Conservation (phyloP, 164 flowering plant species). For the Echeveria elegans region DNA sequence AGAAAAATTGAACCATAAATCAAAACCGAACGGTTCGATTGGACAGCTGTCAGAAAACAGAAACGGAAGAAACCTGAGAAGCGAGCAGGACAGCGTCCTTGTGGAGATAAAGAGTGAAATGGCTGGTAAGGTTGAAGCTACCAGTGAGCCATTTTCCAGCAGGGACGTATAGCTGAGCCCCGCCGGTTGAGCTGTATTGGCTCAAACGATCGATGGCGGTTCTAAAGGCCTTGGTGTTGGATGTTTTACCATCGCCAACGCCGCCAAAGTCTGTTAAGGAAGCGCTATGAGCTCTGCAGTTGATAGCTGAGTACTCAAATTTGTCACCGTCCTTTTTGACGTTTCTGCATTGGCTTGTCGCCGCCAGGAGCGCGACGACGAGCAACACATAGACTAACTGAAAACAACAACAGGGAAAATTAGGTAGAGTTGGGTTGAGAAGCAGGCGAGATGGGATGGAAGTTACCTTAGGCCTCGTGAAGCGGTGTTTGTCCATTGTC, state of each 20-base stretch:
- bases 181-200: constrained; percentile 39
- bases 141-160: constrained; percentile 76
- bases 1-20: too few relatives aligned
- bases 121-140: constrained; percentile 71
- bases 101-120: constrained; percentile 67
- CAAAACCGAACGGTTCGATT: background rate
- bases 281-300: constrained; percentile 56
- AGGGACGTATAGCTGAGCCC: constrained; percentile 60
- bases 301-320: constrained; percentile 50
- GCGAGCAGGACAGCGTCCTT: constrained; percentile 75
- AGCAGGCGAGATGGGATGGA: background rate
- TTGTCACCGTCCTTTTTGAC: constrained; percentile 15
- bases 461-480: background rate
- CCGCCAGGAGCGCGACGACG: background rate
- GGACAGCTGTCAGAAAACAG: background rate
- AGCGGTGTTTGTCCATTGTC: background rate
- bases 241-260: constrained; percentile 67
- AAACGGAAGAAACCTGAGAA: constrained; percentile 27
- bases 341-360: constrained; percentile 21
- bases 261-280: constrained; percentile 76
- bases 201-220: constrained; percentile 40
- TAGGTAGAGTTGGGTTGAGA: background rate
- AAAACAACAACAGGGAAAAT: too few relatives aligned
- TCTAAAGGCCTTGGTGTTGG: constrained; percentile 57
- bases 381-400: background rate